phyloP scores from a whole-genome alignment of 176 grass and related monocot species.

The Cenchrus americanus region DNA sequence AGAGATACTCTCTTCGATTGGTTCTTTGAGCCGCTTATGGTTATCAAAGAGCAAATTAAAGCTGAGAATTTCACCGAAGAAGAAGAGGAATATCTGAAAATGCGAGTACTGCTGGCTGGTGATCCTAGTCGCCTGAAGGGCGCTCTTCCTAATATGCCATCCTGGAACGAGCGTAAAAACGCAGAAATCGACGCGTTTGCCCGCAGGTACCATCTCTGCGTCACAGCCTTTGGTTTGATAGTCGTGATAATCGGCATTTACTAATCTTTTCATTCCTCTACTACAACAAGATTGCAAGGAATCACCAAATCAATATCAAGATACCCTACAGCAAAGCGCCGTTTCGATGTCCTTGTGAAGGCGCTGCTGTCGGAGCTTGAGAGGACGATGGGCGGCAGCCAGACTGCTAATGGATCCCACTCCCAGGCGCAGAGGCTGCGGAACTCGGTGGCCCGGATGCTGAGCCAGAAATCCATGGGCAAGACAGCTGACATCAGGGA shows the following conservation, averaged over 20 bases:
- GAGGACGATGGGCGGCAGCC: constrained; percentile 65
- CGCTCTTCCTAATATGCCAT: constrained; percentile 56
- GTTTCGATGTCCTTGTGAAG: constrained; percentile 75
- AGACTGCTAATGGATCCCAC: constrained; percentile 56
- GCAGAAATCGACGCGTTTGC: constrained; percentile 95
- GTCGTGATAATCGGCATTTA: neutral
- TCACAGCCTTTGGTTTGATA: neutral
- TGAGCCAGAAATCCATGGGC: constrained; percentile 75
- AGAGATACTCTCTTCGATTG: constrained; percentile 69
- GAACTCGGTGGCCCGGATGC: constrained; percentile 52
- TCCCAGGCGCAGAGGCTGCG: constrained; percentile 54
- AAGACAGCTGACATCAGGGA: constrained; percentile 52
- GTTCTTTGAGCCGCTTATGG: constrained; percentile 95
- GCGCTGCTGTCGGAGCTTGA: constrained; percentile 75
- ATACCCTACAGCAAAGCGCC: constrained; percentile 87
- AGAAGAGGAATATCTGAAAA: constrained; percentile 87
- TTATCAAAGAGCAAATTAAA: constrained; percentile 96
- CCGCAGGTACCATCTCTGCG: constrained; percentile 51
- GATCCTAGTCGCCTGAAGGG: constrained; percentile 58
- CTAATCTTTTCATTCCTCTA: constrained; percentile 28
- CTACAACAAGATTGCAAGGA: constrained; percentile 71
- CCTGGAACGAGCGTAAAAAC: constrained; percentile 64
- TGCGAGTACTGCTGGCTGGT: constrained; percentile 67
- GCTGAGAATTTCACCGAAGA: constrained; percentile 78
- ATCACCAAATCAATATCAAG: constrained; percentile 94